Evolutionary conservation across 2,329 filamentous ascomycete genomes (phyloP), one percentile per base, ranked within the genome.

Genomic region (Albifimbria verrucaria): DNA sequence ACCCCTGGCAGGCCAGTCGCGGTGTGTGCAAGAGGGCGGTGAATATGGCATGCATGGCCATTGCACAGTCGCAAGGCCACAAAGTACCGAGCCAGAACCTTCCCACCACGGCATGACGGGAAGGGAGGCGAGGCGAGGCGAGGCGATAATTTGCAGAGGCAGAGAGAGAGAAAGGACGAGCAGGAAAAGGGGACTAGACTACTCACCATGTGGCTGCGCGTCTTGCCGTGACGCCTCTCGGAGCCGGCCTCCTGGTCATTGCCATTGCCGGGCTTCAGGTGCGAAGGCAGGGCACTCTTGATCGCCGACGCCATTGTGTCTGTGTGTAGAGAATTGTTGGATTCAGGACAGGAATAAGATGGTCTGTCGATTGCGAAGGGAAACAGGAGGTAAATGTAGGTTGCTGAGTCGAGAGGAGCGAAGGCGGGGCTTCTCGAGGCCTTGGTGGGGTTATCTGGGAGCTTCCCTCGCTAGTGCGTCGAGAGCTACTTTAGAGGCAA

Each of bases 151-250:
- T 36, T n/a, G 10, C 28, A 10, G 26, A 23, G 24, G n/a, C 15
- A 50, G 44, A 9, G 15, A 22, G 44, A 20, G 32, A 49, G 32
- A 39, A 32, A 39, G 46, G 20, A 18, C 18, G 12, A 44, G 42
- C 15, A 47, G 28, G 4, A 51, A 55, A 57, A 17, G 22, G 49
- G 51, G 32, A 45, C 51, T 26, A 32, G 50, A 43, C 42, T 54
- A 86, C 88, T 84, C 76, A 89, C 89, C 85, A 92, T 89, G 75
- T 92, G 89, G 56, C 88, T 91, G 72, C 89, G 87, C 62, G 88
- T 89, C 83, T 92, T 92, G 76, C 89, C 89, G 73, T 92, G 89
- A 70, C 86, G 85, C 58, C 80, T 78, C 63, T 80, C 75, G 60
- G 85, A 79, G 59, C 76, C 76, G 58, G 67, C 66, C 57, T 77